Conservation (phyloP, 2,329 filamentous ascomycete species). For the Diaporthe longicolla region DNA sequence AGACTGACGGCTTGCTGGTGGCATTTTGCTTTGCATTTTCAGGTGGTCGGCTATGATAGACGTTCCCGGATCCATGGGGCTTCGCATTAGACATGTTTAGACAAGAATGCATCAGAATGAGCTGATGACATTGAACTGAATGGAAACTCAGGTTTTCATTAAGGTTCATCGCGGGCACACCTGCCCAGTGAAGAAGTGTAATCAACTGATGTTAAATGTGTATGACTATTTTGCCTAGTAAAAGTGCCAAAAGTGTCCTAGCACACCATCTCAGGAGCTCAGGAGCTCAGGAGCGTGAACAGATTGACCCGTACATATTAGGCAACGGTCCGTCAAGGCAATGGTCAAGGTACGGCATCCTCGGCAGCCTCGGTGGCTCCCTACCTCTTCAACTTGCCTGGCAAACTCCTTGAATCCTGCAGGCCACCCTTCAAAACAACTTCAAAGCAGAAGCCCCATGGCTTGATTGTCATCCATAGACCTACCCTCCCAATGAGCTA, state of each 20-base stretch:
- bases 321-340: not conserved
- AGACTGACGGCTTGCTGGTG: conserved; percentile 53
- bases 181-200: not conserved
- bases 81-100: conserved; percentile 52
- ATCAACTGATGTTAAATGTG: not conserved
- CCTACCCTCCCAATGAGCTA: no score
- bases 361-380: not conserved
- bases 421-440: no score
- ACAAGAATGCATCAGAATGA: conserved; percentile 41
- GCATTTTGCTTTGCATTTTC: conserved; percentile 55
- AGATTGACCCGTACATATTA: not conserved
- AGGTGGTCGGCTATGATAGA: conserved; percentile 53
- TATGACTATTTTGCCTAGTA: not conserved
- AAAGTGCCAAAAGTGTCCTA: not conserved
- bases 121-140: conserved; percentile 37
- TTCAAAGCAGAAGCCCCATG: no score
- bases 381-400: no score
- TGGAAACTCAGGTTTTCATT: conserved; percentile 41
- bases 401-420: no score
- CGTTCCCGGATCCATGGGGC: conserved; percentile 43
- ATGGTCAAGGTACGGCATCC: not conserved
- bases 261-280: not conserved
- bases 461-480: no score
- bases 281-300: not conserved
- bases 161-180: not conserved